Base-by-base conservation (phyloP, 2,329 filamentous ascomycete genomes). In the Phaeosphaeriaceae sp. region DNA sequence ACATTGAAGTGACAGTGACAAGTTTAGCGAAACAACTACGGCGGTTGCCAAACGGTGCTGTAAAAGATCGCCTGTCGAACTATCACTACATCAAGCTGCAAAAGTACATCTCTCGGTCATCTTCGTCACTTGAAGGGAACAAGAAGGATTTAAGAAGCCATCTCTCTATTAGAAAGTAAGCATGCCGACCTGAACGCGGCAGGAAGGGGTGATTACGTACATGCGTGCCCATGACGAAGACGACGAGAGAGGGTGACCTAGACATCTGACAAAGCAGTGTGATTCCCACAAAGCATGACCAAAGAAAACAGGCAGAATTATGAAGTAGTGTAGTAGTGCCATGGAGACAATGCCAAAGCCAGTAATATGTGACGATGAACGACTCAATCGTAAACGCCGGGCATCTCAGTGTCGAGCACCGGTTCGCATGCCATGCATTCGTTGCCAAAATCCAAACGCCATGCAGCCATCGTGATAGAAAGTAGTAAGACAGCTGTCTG, bases 171-270 rank as follows among this genome's bases (percentile, higher is more conserved):
- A 76, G 70, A 72, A 68, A 71, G 76, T 78, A 77, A 78, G 75
- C 72, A 72, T 73, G 75, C 76, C 75, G 70, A 72, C 68, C 67
- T 49, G 50, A 61, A 53, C 60, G 70, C 75, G 75, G 76, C 74
- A 73, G 75, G 71, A 77, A 72, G 73, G 76, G 74, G 72, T 71
- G 66, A 69, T 78, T 78, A 78, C 77, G 73, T 79, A 79, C 77
- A 78, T 75, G 70, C 71, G 71, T 77, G 75, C 71, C 76, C 75
- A 79, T 77, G 78, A 79, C 76, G 76, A 78, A 78, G 76, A 79
- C 74, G 77, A 79, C 71, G 76, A 78, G 73, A 78, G 75, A 77
- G 67, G 66, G 58, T 69, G 70, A 71, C 67, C 69, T 68, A 68
- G 66, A 65, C 68, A 73, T 69, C 70, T 67, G 66, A 61, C 66